Conservation (phyloP, 495 filamentous ascomycete genomes). For the Chaetomidium leptoderma region DNA sequence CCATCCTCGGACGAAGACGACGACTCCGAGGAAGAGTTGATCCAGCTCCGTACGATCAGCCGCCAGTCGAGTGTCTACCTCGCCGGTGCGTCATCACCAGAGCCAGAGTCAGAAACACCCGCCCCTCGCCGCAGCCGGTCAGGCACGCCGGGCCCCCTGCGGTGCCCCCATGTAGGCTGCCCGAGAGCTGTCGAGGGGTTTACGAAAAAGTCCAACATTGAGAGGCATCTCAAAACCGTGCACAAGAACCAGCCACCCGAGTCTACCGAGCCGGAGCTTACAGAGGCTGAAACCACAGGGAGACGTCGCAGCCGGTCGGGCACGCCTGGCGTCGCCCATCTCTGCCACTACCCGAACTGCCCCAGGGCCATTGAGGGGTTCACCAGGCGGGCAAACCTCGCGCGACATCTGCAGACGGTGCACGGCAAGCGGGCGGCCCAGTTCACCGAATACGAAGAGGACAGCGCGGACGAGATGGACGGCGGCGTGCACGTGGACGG, state of each 20-base stretch:
- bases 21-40: conserved; percentile 22
- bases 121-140: background rate
- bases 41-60: conserved; percentile 19
- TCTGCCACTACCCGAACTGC: conserved; percentile 23
- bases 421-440: conserved; percentile 30
- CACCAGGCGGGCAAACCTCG: conserved; percentile 17
- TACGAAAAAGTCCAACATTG: background rate
- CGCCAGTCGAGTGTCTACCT: conserved; percentile 21
- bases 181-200: conserved; percentile 15
- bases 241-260: background rate
- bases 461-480: conserved; percentile 49
- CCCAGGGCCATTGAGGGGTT: conserved; percentile 20
- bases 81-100: background rate
- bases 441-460: conserved; percentile 28
- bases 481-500: conserved; percentile 52
- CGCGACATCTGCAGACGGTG: conserved; percentile 29
- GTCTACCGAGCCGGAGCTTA: background rate
- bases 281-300: background rate
- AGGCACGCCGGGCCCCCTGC: background rate
- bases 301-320: conserved; percentile 8
- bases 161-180: conserved; percentile 24
- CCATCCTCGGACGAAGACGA: conserved; percentile 41
- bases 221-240: conserved; percentile 6
- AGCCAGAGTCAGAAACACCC: conserved; percentile 1
- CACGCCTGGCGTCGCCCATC: background rate